These are phyloP conservation scores for Fusarium cyanostomum DNA, from an alignment of 2,329 filamentous ascomycete genomes.

Conservation along the genomic window DNA sequence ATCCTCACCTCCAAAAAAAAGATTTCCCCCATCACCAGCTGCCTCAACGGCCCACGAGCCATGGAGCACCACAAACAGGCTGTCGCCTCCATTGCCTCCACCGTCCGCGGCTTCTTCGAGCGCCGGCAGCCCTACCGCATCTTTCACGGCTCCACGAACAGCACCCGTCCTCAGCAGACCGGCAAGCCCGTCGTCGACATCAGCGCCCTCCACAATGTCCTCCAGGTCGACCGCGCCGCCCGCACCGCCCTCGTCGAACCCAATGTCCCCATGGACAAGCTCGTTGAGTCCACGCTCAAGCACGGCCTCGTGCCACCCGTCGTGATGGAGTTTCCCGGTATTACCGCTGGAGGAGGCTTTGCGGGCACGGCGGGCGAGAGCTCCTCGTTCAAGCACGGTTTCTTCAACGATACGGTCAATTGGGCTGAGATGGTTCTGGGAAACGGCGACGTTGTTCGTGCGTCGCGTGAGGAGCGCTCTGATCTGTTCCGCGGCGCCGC, in stretches of 20 bases:
- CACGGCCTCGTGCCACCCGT: constrained; percentile 69
- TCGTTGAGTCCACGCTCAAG: constrained; percentile 65
- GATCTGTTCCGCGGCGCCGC: constrained; percentile 73
- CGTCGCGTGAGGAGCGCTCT: constrained; percentile 61
- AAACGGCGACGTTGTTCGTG: constrained; percentile 64
- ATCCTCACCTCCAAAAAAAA: background rate
- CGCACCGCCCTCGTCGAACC: constrained; percentile 72
- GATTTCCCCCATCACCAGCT: background rate
- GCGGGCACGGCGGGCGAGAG: constrained; percentile 73
- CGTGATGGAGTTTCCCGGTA: constrained; percentile 77
- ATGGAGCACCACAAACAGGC: constrained; percentile 58
- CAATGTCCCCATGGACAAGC: constrained; percentile 73
- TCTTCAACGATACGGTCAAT: constrained; percentile 70
- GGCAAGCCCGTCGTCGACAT: constrained; percentile 72
- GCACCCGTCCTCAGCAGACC: constrained; percentile 67
- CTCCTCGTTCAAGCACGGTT: constrained; percentile 72
- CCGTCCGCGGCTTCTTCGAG: constrained; percentile 56
- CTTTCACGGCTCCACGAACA: constrained; percentile 80
- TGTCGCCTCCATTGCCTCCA: constrained; percentile 54
- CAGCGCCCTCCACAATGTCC: constrained; percentile 69
- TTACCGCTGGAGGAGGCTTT: constrained; percentile 75
- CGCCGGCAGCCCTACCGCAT: constrained; percentile 70
- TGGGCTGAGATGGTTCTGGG: constrained; percentile 72
- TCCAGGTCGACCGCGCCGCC: constrained; percentile 63
- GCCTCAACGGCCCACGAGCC: background rate